Conservation (phyloP, 306 rosid genomes). For the Arachis stenosperma region DNA sequence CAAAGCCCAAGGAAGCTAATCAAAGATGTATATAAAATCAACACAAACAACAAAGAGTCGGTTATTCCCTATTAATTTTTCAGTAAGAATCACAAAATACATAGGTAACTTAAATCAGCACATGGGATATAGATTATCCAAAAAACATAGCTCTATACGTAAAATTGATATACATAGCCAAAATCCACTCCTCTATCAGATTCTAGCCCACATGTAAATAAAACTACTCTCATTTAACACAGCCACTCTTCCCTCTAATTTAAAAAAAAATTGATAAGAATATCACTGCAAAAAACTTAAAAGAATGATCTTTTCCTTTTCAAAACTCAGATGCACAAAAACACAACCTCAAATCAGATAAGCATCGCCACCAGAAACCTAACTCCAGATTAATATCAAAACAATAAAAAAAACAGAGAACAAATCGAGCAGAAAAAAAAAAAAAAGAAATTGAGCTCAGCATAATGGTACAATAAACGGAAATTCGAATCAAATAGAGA, state of each 20-base stretch:
- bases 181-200: too few relatives aligned
- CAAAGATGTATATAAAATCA: too few relatives aligned
- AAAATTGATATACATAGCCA: neutral
- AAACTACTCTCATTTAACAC: too few relatives aligned
- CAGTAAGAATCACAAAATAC: conserved; percentile 1
- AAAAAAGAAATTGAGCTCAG: neutral
- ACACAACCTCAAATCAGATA: conserved; percentile 12
- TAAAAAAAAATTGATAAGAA: too few relatives aligned
- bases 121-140: neutral
- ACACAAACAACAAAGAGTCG: neutral
- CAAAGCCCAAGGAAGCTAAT: neutral
- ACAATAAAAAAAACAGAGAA: neutral
- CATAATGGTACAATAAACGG: neutral
- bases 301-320: too few relatives aligned
- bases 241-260: neutral
- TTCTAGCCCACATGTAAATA: too few relatives aligned
- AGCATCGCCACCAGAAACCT: neutral
- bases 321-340: neutral
- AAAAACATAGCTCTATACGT: neutral
- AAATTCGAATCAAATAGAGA: neutral
- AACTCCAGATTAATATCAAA: neutral
- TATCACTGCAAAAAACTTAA: too few relatives aligned
- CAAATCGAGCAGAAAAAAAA: neutral
- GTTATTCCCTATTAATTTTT: neutral
- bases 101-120: neutral